These are phyloP conservation scores for Basidiobolus meristosporus DNA, from an alignment of 371 early-diverging fungal species.

Conservation along the genomic window DNA sequence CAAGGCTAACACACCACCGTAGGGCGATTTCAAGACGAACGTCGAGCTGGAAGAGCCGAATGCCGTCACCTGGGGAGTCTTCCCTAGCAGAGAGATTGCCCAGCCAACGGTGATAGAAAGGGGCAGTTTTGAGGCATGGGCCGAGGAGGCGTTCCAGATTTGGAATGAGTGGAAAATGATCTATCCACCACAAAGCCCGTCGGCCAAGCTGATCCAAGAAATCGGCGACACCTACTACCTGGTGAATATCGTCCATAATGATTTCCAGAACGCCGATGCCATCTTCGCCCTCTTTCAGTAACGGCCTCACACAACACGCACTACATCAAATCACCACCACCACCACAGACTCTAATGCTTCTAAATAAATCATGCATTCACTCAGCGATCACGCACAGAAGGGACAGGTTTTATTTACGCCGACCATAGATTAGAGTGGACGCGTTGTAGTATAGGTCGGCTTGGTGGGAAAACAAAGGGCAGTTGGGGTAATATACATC, in stretches of 20 bases:
- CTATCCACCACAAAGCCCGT: constrained; percentile 32
- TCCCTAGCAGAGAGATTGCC: constrained; percentile 85
- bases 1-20: too few species aligned
- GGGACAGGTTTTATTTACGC: too few species aligned
- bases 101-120: constrained; percentile 87
- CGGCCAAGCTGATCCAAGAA: constrained; percentile 28
- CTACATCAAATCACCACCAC: too few species aligned
- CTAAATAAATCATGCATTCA: too few species aligned
- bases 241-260: constrained; percentile 82
- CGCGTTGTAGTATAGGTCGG: too few species aligned
- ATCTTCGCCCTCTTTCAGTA: constrained; percentile 17
- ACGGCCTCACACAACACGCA: too few species aligned
- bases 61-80: constrained; percentile 94
- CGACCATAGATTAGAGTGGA: too few species aligned
- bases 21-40: constrained; percentile 58
- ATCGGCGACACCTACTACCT: constrained; percentile 63
- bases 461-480: too few species aligned
- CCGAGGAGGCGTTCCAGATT: constrained; percentile 71
- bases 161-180: constrained; percentile 82
- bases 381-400: too few species aligned
- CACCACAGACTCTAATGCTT: too few species aligned
- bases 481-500: too few species aligned
- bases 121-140: constrained; percentile 78
- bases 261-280: constrained; percentile 36
- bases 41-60: constrained; percentile 27